Conservation (phyloP, 495 filamentous ascomycete species). For the Pyrenopolyporus hunteri region DNA sequence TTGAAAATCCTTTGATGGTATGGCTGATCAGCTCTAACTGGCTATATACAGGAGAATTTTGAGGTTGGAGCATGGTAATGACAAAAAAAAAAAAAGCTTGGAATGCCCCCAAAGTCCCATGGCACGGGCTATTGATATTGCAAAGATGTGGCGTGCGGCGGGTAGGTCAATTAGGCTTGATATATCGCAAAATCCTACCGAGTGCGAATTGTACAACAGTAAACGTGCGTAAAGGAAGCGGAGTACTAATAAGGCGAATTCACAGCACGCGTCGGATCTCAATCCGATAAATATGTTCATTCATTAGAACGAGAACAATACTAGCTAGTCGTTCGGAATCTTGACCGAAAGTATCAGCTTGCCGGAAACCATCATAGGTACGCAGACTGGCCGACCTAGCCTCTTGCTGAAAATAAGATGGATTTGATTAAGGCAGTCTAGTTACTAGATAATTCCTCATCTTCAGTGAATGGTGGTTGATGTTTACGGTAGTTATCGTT, state of each 20-base stretch:
- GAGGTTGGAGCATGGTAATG: conserved; percentile 77
- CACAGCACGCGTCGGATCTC: background rate
- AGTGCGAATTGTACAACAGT: conserved; percentile 30
- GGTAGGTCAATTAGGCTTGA: conserved; percentile 5
- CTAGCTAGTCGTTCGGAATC: conserved; percentile 10
- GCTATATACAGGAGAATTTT: conserved; percentile 68
- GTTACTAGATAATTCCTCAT: too few relatives aligned
- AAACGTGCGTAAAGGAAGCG: conserved; percentile 6
- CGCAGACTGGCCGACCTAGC: too few relatives aligned
- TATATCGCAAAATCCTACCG: conserved; percentile 5
- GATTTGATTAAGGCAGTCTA: too few relatives aligned
- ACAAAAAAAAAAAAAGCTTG: background rate
- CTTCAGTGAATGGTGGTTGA: too few relatives aligned
- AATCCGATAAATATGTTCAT: conserved; percentile 11
- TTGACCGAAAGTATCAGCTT: background rate
- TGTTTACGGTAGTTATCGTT: too few relatives aligned
- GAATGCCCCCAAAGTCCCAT: conserved; percentile 16
- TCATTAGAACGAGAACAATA: conserved; percentile 19
- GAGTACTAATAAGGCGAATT: conserved; percentile 18
- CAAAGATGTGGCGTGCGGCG: conserved; percentile 8
- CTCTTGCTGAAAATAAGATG: too few relatives aligned
- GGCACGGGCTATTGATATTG: conserved; percentile 33
- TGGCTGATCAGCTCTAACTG: conserved; percentile 1
- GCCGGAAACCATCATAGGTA: background rate
- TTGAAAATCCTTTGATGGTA: background rate